Evolutionary conservation across 2,329 filamentous ascomycete genomes (phyloP), one percentile per base, ranked within the genome.

Genomic region (Colletotrichum sojae): DNA sequence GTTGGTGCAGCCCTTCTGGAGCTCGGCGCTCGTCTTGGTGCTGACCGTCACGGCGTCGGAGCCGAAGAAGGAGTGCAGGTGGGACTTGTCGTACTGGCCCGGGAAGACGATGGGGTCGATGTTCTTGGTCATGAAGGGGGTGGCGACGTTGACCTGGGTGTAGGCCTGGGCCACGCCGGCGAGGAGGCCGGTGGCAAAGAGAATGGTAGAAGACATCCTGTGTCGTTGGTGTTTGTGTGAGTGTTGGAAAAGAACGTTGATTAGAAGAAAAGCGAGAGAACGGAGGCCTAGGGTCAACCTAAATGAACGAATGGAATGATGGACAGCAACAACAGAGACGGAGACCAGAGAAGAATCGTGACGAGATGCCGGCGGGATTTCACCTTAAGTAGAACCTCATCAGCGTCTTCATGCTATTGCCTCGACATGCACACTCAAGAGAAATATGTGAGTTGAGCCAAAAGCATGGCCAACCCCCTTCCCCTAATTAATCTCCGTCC

Each of bases 1-100:
- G 18, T 78, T 82, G 27, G 83, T 81, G 77, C 83, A 85, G 13
- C 83, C 83, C 12, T 74, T 72, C 48, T 83, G 82, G 1, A 85
- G 77, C 63, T 78, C 74, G n/a, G 76, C 75, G 25, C 75, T 78
- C 6, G 76, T 76, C 36, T 73, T 76, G 18, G 77, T 78, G 69
- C 75, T 70, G 69, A 74, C 70, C 1, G 76, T 80, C 22, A 78
- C 71, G 40, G 72, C 75, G 54, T 79, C 78, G 56, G 78, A 80
- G 48, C 79, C 79, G 67, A 80, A 80, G 71, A 78, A 80, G 10
- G 76, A 77, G 72, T 80, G 78, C 65, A 80, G 45, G 52, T 80
- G 78, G 15, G 77, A 78, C 72, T 75, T 75, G 59, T 53, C 54
- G 54, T 80, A 75, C 64, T 74, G 57, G 10, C 78, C 76, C 1